These are phyloP conservation scores for Bacidia gigantensis DNA, from an alignment of 495 filamentous ascomycete genomes.

Conservation along the genomic window DNA sequence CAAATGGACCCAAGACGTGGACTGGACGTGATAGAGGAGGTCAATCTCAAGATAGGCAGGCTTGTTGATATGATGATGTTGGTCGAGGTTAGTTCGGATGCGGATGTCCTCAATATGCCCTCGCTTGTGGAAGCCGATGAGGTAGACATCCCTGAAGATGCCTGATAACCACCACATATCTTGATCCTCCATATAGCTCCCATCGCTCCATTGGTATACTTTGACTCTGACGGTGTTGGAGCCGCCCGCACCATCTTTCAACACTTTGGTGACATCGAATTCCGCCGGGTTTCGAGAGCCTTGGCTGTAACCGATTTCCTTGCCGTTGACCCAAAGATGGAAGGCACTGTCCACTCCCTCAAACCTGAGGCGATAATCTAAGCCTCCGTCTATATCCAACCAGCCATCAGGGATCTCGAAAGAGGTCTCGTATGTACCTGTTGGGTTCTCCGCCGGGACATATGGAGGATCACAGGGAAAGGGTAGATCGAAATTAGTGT, in stretches of 20 bases:
- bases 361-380: constrained; percentile 45
- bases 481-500: constrained; percentile 50
- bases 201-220: constrained; percentile 52
- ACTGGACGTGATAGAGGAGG: constrained; percentile 26
- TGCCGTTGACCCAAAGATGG: constrained; percentile 48
- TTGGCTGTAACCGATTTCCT: constrained; percentile 49
- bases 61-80: constrained; percentile 26
- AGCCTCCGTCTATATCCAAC: constrained; percentile 19
- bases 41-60: constrained; percentile 37
- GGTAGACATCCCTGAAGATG: constrained; percentile 54
- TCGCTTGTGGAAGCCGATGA: constrained; percentile 38
- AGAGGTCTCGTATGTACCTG: constrained; percentile 42
- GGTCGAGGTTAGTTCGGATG: constrained; percentile 40
- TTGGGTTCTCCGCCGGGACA: constrained; percentile 46
- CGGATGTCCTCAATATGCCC: constrained; percentile 46
- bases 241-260: constrained; percentile 16
- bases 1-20: constrained; percentile 19
- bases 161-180: constrained; percentile 48
- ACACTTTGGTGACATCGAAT: constrained; percentile 42
- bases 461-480: constrained; percentile 46
- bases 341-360: constrained; percentile 57
- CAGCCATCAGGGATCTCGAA: constrained; percentile 35
- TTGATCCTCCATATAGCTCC: constrained; percentile 53
- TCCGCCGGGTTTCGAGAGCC: constrained; percentile 50
- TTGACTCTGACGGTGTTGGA: constrained; percentile 39